Conservation (phyloP, 1,284 basidiomycete genomes). For the Cerioporus squamosus region DNA sequence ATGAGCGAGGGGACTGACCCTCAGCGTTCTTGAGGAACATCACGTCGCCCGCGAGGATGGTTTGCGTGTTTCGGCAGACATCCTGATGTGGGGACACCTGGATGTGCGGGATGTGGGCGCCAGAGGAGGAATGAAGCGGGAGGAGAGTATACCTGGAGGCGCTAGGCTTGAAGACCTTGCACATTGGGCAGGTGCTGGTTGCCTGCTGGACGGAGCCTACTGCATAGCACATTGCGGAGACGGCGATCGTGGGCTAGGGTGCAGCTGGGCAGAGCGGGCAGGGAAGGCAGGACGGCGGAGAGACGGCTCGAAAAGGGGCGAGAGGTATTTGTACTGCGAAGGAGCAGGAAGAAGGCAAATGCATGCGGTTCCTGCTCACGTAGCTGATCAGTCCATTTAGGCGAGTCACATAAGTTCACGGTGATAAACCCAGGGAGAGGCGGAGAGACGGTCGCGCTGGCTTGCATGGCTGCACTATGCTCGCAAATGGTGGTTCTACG, state of each 20-base stretch:
- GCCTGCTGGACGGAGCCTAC: conserved; percentile 69
- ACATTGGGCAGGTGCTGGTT: conserved; percentile 75
- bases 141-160: conserved; percentile 49
- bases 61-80: conserved; percentile 68
- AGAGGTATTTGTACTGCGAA: conserved; percentile 50
- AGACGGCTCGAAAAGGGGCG: conserved; percentile 43
- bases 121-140: conserved; percentile 16
- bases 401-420: conserved; percentile 35
- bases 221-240: conserved; percentile 68
- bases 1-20: conserved; percentile 49
- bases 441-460: conserved; percentile 25
- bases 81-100: conserved; percentile 77
- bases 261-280: conserved; percentile 28
- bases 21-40: conserved; percentile 81
- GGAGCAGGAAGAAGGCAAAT: conserved; percentile 45
- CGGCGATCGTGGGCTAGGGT: conserved; percentile 23
- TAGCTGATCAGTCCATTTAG: conserved; percentile 49
- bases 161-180: conserved; percentile 74
- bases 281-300: conserved; percentile 29
- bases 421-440: conserved; percentile 31
- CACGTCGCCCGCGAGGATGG: conserved; percentile 77
- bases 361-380: conserved; percentile 52
- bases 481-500: conserved; percentile 31
- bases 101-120: conserved; percentile 25
- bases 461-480: conserved; percentile 25